Evolutionary conservation across 2,329 filamentous ascomycete species (phyloP).

Genomic region (Calonectria pseudoreteaudii): DNA sequence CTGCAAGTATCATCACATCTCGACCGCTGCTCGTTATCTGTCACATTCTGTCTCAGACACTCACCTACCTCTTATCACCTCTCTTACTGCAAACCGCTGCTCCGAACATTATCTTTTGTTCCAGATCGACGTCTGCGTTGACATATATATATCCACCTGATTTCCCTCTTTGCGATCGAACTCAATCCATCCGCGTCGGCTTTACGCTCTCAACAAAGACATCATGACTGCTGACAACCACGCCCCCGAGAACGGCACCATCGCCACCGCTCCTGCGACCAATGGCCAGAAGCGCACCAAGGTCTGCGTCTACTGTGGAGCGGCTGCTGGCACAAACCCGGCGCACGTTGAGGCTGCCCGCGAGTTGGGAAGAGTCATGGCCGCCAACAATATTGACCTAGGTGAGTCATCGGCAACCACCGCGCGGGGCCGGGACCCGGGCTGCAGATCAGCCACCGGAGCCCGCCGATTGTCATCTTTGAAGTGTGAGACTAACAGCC

Average conservation of each 20-base stretch:
- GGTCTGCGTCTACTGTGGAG: slow-evolving; percentile 95
- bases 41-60: slow-evolving; percentile 22
- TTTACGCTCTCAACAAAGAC: slow-evolving; percentile 15
- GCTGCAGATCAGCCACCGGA: neutral
- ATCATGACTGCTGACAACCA: slow-evolving; percentile 46
- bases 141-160: neutral
- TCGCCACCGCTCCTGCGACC: slow-evolving; percentile 37
- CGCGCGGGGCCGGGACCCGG: neutral
- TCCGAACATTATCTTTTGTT: neutral
- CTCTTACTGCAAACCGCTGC: slow-evolving; percentile 12
- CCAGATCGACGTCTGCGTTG: neutral
- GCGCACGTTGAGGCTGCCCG: slow-evolving; percentile 83
- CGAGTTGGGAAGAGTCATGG: slow-evolving; percentile 78
- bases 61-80: slow-evolving; percentile 17
- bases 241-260: slow-evolving; percentile 39
- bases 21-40: slow-evolving; percentile 18
- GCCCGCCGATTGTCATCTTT: neutral
- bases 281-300: slow-evolving; percentile 63
- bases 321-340: slow-evolving; percentile 78
- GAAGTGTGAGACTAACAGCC: neutral
- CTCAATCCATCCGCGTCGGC: neutral
- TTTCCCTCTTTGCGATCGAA: neutral
- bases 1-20: neutral
- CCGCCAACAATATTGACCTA: slow-evolving; percentile 82
- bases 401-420: slow-evolving; percentile 53